Conservation (phyloP, 257 asterid species). For the Penstemon barbatus region DNA sequence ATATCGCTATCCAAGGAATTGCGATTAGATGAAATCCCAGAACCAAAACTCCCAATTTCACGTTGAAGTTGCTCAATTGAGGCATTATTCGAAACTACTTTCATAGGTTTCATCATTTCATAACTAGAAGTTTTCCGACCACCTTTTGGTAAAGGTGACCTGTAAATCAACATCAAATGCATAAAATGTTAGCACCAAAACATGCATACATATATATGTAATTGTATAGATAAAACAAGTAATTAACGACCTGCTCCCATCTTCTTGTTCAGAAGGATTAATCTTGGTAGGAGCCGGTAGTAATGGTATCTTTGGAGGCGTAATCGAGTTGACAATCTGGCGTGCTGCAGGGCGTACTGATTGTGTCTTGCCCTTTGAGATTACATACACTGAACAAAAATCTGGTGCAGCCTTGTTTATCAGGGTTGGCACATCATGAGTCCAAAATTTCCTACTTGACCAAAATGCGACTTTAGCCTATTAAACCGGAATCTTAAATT, state of each 20-base stretch:
- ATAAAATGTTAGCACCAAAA: neutral
- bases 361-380: slow-evolving; percentile 56
- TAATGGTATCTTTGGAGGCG: slow-evolving; percentile 32
- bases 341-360: slow-evolving; percentile 62
- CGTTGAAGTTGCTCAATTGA: slow-evolving; percentile 20
- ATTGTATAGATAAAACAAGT: neutral
- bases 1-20: slow-evolving; percentile 29
- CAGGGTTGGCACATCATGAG: slow-evolving; percentile 57
- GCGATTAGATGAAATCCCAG: slow-evolving; percentile 26
- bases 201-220: neutral
- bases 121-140: slow-evolving; percentile 34
- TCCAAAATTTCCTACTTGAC: slow-evolving; percentile 53
- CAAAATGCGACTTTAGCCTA: neutral
- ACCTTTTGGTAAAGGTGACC: slow-evolving; percentile 34
- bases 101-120: slow-evolving; percentile 21
- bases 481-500: neutral
- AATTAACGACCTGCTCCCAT: slow-evolving; percentile 38
- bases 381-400: slow-evolving; percentile 70
- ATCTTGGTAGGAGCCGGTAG: slow-evolving; percentile 28
- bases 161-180: slow-evolving; percentile 13
- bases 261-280: slow-evolving; percentile 34
- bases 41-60: neutral
- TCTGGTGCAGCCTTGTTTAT: slow-evolving; percentile 75
- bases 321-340: slow-evolving; percentile 14
- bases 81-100: neutral